These are phyloP conservation scores for Ceratocystis harringtonii DNA, from an alignment of 2,329 filamentous ascomycete species.

Conservation along the genomic window DNA sequence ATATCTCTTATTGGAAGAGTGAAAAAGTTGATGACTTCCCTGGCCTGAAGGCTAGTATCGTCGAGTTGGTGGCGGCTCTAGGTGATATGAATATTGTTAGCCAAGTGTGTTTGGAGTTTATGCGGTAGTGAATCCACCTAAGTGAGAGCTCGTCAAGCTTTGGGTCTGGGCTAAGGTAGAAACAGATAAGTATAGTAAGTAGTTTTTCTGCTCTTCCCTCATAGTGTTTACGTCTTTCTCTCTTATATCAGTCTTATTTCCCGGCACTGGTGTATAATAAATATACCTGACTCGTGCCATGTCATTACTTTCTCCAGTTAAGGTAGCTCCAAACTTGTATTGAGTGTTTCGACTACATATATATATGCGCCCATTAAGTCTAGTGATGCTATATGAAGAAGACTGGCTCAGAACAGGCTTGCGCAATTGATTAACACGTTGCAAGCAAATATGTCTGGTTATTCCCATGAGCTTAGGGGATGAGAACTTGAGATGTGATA, in stretches of 20 bases:
- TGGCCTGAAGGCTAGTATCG: conserved; percentile 46
- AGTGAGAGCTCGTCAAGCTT: background rate
- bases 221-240: background rate
- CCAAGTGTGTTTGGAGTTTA: conserved; percentile 44
- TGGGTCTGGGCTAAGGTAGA: background rate
- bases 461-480: no score
- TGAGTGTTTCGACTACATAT: no score
- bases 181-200: background rate
- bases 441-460: no score
- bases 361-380: no score
- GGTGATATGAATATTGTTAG: conserved; percentile 41
- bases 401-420: no score
- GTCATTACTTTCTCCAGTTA: no score
- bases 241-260: background rate
- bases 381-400: no score
- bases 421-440: no score
- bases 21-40: conserved; percentile 34
- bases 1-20: conserved; percentile 45
- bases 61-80: conserved; percentile 51
- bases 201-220: background rate
- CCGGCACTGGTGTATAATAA: background rate
- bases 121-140: conserved; percentile 1
- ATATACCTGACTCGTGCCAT: no score
- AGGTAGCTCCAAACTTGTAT: no score
- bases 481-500: no score